These are phyloP conservation scores for Pseudognaphalium luteoalbum DNA, from an alignment of 129 eudicot species.

Conservation along the genomic window DNA sequence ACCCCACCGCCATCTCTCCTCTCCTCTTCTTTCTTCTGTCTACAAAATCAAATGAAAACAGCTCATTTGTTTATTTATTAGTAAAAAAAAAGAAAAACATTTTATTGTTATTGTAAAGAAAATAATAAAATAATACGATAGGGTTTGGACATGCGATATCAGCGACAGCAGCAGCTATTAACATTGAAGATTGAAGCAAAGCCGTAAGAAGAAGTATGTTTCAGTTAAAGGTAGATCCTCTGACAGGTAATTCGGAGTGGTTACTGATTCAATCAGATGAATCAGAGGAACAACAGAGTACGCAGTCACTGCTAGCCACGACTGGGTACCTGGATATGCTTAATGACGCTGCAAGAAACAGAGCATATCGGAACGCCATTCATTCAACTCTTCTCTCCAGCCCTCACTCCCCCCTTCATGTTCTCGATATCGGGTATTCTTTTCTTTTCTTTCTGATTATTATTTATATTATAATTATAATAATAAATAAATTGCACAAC, in stretches of 20 bases:
- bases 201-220: constrained; percentile 50
- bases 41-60: not conserved
- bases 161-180: constrained; percentile 13
- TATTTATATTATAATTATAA: too few relatives aligned
- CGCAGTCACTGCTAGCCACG: constrained; percentile 44
- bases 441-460: too few relatives aligned
- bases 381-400: constrained; percentile 58
- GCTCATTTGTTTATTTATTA: not conserved
- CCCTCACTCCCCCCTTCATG: constrained; percentile 45
- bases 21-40: not conserved
- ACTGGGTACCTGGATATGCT: constrained; percentile 96
- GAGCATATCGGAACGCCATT: constrained; percentile 63
- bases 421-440: constrained; percentile 78
- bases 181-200: constrained; percentile 35
- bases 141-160: constrained; percentile 9
- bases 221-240: constrained; percentile 74
- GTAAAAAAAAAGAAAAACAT: too few relatives aligned
- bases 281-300: constrained; percentile 40
- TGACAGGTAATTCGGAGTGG: constrained; percentile 93
- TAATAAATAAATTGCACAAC: not conserved
- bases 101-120: too few relatives aligned
- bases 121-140: too few relatives aligned
- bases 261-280: constrained; percentile 66
- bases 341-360: constrained; percentile 68
- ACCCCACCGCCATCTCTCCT: constrained; percentile 1